A percentile compares a stretch with the other conserved stretches of the same genome.
phyloP scores from a whole-genome alignment of 1,284 basidiomycete genomes.

The Somion occarium region DNA sequence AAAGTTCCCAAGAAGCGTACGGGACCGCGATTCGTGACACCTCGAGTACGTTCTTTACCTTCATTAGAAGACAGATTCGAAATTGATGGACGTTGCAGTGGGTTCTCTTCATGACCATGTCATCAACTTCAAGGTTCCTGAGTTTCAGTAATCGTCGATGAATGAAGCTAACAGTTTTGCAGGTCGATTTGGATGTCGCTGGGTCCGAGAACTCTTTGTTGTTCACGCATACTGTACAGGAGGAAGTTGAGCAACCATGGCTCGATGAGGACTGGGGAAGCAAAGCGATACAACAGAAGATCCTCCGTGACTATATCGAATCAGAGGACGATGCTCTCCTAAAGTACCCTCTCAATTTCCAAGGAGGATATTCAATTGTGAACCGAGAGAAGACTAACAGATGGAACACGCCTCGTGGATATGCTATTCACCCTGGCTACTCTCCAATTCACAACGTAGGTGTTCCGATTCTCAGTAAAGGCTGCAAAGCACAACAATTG shows the following conservation, averaged over 20 bases:
- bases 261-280: conserved; percentile 59
- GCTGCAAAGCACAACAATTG: background rate
- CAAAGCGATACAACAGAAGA: conserved; percentile 49
- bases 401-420: conserved; percentile 55
- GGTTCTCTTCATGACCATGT: conserved; percentile 69
- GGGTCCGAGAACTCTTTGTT: conserved; percentile 57
- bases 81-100: conserved; percentile 38
- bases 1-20: conserved; percentile 43
- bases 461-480: conserved; percentile 7
- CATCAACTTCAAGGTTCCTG: conserved; percentile 52
- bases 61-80: too few species aligned
- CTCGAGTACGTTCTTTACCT: conserved; percentile 35
- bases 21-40: conserved; percentile 52
- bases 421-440: conserved; percentile 51
- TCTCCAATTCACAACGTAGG: conserved; percentile 47
- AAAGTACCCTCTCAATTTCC: conserved; percentile 49
- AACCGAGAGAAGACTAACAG: conserved; percentile 53
- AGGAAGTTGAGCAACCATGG: conserved; percentile 49
- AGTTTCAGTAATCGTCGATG: background rate
- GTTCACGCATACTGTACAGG: conserved; percentile 43
- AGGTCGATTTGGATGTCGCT: conserved; percentile 56
- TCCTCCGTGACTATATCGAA: conserved; percentile 42
- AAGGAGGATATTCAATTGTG: conserved; percentile 53
- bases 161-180: conserved; percentile 10
- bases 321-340: conserved; percentile 54